Conservation (phyloP, 768 basidiomycete genomes). For the Serpula lacrymans region DNA sequence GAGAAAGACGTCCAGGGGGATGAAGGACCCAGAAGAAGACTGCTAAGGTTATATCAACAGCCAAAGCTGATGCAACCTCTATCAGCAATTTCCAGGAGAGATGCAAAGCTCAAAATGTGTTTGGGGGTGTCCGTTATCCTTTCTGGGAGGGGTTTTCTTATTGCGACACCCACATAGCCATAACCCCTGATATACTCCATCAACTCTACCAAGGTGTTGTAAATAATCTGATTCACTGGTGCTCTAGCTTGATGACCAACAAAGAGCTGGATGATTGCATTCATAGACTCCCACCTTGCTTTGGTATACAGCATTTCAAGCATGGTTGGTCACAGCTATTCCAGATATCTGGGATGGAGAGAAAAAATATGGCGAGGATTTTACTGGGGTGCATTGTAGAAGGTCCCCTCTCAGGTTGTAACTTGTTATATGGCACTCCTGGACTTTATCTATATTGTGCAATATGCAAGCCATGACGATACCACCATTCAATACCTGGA, state of each 20-base stretch:
- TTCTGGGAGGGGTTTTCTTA: no score
- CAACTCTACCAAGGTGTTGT: constrained; percentile 46
- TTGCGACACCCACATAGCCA: constrained; percentile 32
- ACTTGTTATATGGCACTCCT: constrained; percentile 16
- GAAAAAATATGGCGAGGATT: constrained; percentile 26
- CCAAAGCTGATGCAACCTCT: no score
- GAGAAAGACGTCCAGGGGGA: no score
- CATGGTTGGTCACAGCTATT: constrained; percentile 24
- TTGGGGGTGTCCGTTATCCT: no score
- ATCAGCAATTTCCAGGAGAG: no score
- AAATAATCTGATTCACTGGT: constrained; percentile 30
- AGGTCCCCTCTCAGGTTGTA: constrained; percentile 15
- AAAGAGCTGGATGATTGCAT: constrained; percentile 41
- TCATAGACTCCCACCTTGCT: no score
- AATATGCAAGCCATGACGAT: constrained; percentile 4
- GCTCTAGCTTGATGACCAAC: constrained; percentile 7
- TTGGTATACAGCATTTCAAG: no score
- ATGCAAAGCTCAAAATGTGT: no score
- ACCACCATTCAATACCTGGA: constrained; percentile 1
- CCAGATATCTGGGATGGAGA: constrained; percentile 30
- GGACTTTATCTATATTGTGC: constrained; percentile 18
- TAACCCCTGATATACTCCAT: constrained; percentile 42
- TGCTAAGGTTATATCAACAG: no score
- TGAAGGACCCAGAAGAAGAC: no score
- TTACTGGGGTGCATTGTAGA: no score